These are phyloP conservation scores for Dioscorea dumetorum DNA, from an alignment of 106 monocot genomes.

Conservation along the genomic window DNA sequence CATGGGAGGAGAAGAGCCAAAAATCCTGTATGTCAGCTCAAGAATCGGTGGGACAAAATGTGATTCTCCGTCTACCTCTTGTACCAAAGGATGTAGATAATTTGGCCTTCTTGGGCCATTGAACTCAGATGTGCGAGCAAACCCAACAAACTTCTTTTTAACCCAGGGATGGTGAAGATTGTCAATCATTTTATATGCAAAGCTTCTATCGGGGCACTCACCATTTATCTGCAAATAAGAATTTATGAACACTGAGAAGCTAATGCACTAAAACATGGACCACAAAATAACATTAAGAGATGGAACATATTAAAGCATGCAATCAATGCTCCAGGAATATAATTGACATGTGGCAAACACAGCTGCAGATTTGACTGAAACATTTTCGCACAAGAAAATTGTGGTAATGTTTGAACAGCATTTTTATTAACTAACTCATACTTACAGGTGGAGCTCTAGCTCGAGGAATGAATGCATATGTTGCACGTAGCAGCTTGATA, in stretches of 20 bases:
- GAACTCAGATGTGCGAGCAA: constrained; percentile 83
- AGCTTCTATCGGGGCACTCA: constrained; percentile 68
- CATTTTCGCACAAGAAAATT: no score
- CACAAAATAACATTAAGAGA: no score
- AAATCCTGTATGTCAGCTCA: constrained; percentile 66
- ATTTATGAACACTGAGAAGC: no score
- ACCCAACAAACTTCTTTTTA: constrained; percentile 75
- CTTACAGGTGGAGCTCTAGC: constrained; percentile 86
- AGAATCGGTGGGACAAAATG: constrained; percentile 40
- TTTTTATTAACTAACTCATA: constrained; percentile 3
- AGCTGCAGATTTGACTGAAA: no score
- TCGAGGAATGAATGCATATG: constrained; percentile 79
- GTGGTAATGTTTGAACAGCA: no score
- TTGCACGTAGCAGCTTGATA: constrained; percentile 57
- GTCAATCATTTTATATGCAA: constrained; percentile 66
- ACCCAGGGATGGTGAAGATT: constrained; percentile 85
- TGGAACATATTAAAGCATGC: no score
- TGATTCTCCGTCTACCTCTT: constrained; percentile 56
- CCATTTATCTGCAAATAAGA: constrained; percentile 60
- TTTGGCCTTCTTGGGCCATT: constrained; percentile 75
- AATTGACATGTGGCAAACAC: no score
- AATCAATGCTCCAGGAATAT: no score
- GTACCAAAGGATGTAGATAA: constrained; percentile 60
- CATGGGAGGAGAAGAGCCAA: constrained; percentile 91
- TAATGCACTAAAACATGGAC: no score